A percentile compares a stretch with the other conserved stretches of the same genome.
Evolutionary conservation across 2,329 filamentous ascomycete species (phyloP).

Genomic region (Colletotrichum sidae): DNA sequence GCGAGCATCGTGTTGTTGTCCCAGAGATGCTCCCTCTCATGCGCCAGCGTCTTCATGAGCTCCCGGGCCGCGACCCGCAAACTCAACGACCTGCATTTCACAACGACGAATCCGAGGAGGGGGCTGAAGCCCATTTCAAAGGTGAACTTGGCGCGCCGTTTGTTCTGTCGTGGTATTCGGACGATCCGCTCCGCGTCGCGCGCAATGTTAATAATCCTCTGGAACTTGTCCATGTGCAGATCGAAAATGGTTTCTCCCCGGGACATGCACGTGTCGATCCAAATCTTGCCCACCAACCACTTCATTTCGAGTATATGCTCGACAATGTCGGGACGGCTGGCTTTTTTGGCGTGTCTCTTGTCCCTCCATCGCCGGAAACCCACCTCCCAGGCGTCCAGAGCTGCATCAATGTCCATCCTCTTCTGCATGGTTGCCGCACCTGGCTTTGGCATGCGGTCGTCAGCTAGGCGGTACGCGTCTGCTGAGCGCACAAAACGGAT

Average conservation of each 20-base stretch:
- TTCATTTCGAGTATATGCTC: constrained; percentile 45
- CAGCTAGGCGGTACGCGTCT: constrained; percentile 43
- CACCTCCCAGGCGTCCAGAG: constrained; percentile 45
- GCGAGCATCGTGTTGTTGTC: constrained; percentile 47
- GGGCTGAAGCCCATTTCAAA: constrained; percentile 56
- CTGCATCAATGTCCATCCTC: constrained; percentile 38
- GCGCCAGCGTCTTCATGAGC: constrained; percentile 46
- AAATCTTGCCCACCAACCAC: constrained; percentile 47
- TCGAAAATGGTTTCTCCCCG: constrained; percentile 51
- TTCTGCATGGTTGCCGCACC: constrained; percentile 40
- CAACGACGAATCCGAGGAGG: constrained; percentile 50
- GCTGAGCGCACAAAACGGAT: constrained; percentile 46
- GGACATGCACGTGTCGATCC: constrained; percentile 46
- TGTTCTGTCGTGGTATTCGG: background rate
- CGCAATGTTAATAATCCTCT: constrained; percentile 45
- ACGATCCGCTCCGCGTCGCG: constrained; percentile 30
- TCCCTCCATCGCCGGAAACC: constrained; percentile 39
- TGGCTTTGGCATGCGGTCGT: constrained; percentile 12
- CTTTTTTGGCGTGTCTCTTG: background rate
- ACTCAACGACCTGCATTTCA: constrained; percentile 53
- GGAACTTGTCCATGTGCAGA: constrained; percentile 44
- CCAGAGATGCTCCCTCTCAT: constrained; percentile 51
- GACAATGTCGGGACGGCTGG: constrained; percentile 13
- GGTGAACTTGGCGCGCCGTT: constrained; percentile 46
- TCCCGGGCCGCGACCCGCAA: constrained; percentile 49